phyloP scores from a whole-genome alignment of 768 basidiomycete species.

The Tricholoma flavovirens region DNA sequence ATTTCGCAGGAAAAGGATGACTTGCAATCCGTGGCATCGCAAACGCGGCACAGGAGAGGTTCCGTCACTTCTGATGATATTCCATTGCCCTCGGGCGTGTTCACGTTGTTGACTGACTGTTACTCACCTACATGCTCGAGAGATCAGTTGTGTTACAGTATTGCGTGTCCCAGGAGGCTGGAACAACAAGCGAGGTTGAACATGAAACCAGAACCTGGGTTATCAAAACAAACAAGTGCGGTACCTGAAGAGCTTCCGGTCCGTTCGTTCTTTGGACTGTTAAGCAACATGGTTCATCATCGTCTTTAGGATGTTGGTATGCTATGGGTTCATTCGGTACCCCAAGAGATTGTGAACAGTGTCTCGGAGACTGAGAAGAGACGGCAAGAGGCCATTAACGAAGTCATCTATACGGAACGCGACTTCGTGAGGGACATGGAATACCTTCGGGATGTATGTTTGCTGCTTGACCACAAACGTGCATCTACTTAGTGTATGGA shows the following conservation, averaged over 20 bases:
- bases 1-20: constrained; percentile 24
- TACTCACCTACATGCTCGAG: constrained; percentile 96
- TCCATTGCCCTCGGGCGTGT: constrained; percentile 85
- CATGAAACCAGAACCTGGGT: constrained; percentile 87
- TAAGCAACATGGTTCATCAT: not conserved
- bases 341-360: constrained; percentile 87
- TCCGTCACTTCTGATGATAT: constrained; percentile 52
- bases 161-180: constrained; percentile 88
- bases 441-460: constrained; percentile 86
- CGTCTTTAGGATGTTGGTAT: constrained; percentile 48
- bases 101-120: constrained; percentile 94
- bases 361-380: constrained; percentile 92
- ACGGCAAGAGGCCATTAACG: constrained; percentile 97
- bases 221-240: constrained; percentile 76
- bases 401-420: constrained; percentile 89
- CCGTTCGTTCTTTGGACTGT: not conserved
- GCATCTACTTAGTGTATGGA: constrained; percentile 1
- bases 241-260: constrained; percentile 29
- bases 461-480: not conserved
- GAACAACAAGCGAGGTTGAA: constrained; percentile 94
- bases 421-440: constrained; percentile 99
- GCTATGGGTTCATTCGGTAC: constrained; percentile 95
- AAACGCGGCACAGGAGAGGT: constrained; percentile 32
- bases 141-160: constrained; percentile 94
- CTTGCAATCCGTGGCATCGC: constrained; percentile 21